phyloP scores from a whole-genome alignment of 345 rosid genomes.

The Eucalyptus pauciflora region DNA sequence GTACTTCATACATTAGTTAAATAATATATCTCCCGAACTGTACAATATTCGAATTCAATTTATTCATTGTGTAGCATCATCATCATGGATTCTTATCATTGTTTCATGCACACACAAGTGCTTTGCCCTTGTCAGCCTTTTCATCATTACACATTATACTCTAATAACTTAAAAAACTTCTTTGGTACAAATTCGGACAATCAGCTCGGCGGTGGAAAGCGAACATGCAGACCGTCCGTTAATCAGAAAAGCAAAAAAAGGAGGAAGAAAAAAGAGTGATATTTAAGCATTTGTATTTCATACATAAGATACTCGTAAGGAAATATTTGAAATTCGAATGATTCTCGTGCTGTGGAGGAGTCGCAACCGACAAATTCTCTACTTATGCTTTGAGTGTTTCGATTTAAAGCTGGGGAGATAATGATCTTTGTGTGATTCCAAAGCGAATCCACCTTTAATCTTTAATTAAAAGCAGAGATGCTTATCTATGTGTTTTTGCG shows the following conservation, averaged over 20 bases:
- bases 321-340: not conserved
- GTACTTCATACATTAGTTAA: not conserved
- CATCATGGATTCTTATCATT: not conserved
- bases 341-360: not conserved
- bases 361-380: not conserved
- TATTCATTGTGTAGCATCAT: not conserved
- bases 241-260: not conserved
- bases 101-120: not conserved
- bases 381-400: not conserved
- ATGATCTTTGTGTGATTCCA: not conserved
- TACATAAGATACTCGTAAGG: not conserved
- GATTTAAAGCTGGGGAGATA: not conserved
- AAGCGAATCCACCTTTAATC: not conserved
- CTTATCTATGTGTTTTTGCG: not conserved
- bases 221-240: not conserved
- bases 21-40: not conserved
- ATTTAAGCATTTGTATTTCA: not conserved
- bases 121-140: not conserved
- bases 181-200: not conserved
- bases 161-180: not conserved
- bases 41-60: not conserved
- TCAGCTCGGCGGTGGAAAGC: not conserved
- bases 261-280: not conserved
- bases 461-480: not conserved
- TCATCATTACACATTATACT: not conserved